Evolutionary conservation across 2,329 filamentous ascomycete genomes (phyloP), one percentile per base, ranked within the genome.

Genomic region (Anthostomella pinea): DNA sequence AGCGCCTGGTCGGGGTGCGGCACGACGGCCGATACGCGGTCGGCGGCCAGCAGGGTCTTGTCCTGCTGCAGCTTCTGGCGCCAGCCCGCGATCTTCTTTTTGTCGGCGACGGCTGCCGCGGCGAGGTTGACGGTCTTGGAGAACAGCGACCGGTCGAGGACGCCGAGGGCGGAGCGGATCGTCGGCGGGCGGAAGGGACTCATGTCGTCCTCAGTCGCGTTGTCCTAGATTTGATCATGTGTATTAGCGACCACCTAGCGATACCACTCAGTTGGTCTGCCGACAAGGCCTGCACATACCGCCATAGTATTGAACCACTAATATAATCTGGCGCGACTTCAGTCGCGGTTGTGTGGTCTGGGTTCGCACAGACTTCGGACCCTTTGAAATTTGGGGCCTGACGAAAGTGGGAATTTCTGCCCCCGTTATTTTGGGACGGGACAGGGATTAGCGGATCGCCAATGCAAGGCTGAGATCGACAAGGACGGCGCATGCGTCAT

Each of bases 81-180:
- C 59, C 86, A 82, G 46, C 72, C 75, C 16, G 83, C 75, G 38
- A 97, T 88, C 52, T 88, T 78, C 50, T 79, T 84, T 43, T 77
- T 77, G 57, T 93, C 85, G 47, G 79, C 76, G 28, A 97, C 71
- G 23, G 84, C 78, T 6, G 89, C 91, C 3, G 89, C 90, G 7
- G 88, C 78, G 16, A 91, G 70, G 16, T 83, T 81, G 37, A 95
- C 68, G 1, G 74, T 85, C 60, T 83, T 87, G 34, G 77, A 72
- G 68, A 97, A 97, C 46, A 94, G 82, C 11, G 83, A 75, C 49
- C 87, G 82, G 67, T 98, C 90, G 46, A 98, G 79, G 32, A 78
- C 76, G 29, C 43, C 43, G 32, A 49, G 27, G 14, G 37, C 41
- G 28, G 46, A 35, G 33, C 50, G 57, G 81, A 81, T 69, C 41